A percentile compares a stretch with the other conserved stretches of the same genome.
phyloP scores from a whole-genome alignment of 2,329 filamentous ascomycete species.

The Blastomyces silverae region DNA sequence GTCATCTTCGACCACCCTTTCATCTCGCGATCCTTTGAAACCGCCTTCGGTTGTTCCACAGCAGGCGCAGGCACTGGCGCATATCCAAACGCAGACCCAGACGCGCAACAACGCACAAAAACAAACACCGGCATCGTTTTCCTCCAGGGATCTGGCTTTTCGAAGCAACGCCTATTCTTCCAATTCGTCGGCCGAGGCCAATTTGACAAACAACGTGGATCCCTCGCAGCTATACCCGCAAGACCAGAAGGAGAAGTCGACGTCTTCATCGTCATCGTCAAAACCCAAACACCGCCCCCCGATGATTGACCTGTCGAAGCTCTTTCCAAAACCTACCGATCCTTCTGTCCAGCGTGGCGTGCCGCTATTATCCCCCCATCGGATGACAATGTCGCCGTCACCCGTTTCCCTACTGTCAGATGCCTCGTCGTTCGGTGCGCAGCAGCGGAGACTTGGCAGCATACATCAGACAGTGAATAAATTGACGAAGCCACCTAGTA shows the following conservation, averaged over 20 bases:
- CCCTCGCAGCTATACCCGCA: conserved; percentile 14
- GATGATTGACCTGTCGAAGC: conserved; percentile 38
- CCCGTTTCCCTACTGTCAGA: conserved; percentile 35
- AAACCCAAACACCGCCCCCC: conserved; percentile 37
- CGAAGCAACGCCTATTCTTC: background rate
- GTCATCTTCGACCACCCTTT: conserved; percentile 43
- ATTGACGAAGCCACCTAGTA: conserved; percentile 27
- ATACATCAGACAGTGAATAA: conserved; percentile 24
- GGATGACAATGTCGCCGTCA: conserved; percentile 38
- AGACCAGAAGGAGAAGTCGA: conserved; percentile 11
- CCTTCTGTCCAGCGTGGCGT: conserved; percentile 25
- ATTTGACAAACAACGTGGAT: background rate
- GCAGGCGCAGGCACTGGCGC: conserved; percentile 30
- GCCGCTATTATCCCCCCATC: conserved; percentile 39
- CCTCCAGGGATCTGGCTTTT: conserved; percentile 26
- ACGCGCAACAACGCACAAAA: conserved; percentile 21
- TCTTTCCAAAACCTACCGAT: conserved; percentile 39
- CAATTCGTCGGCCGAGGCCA: background rate
- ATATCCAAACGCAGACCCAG: conserved; percentile 26
- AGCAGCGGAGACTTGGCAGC: conserved; percentile 22
- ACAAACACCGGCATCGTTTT: conserved; percentile 21
- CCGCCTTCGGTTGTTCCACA: conserved; percentile 38
- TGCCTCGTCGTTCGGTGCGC: conserved; percentile 23
- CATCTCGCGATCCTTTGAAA: conserved; percentile 43
- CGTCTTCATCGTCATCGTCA: conserved; percentile 24